phyloP scores from a whole-genome alignment of 2,329 filamentous ascomycete species.

The Botrytis medusae region DNA sequence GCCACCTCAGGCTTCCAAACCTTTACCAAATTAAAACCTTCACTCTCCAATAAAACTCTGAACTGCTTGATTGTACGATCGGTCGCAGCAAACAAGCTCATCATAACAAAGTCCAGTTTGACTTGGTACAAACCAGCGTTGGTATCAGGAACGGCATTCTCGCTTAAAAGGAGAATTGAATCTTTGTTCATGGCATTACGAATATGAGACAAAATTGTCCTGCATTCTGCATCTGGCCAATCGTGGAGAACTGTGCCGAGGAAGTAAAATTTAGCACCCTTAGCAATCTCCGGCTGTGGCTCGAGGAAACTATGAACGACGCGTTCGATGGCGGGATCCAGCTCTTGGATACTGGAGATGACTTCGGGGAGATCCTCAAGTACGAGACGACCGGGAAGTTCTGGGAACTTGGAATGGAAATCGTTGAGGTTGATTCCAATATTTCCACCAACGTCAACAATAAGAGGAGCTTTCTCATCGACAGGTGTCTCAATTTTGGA shows the following conservation, averaged over 20 bases:
- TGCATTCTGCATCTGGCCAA: slow-evolving; percentile 41
- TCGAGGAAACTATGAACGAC: slow-evolving; percentile 41
- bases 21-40: slow-evolving; percentile 12
- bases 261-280: slow-evolving; percentile 40
- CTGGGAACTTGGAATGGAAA: slow-evolving; percentile 19
- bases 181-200: slow-evolving; percentile 34
- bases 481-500: background rate
- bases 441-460: slow-evolving; percentile 25
- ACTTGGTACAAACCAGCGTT: slow-evolving; percentile 36
- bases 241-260: slow-evolving; percentile 44
- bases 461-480: slow-evolving; percentile 8
- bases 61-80: slow-evolving; percentile 45
- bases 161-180: slow-evolving; percentile 47
- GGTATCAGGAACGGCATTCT: slow-evolving; percentile 44
- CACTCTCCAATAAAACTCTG: slow-evolving; percentile 36
- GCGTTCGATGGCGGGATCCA: slow-evolving; percentile 31
- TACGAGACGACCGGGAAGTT: slow-evolving; percentile 21
- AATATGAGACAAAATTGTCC: slow-evolving; percentile 39
- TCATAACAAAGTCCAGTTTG: slow-evolving; percentile 45
- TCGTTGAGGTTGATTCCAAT: slow-evolving; percentile 19
- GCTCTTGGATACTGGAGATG: slow-evolving; percentile 20
- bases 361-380: slow-evolving; percentile 24
- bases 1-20: slow-evolving; percentile 17
- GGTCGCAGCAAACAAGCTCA: slow-evolving; percentile 40
- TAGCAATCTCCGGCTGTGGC: slow-evolving; percentile 35